Percentiles rank a stretch among this genome's conserved stretches.
Evolutionary conservation across 805 yeast genomes (phyloP).

Genomic region (Lipomyces orientalis): DNA sequence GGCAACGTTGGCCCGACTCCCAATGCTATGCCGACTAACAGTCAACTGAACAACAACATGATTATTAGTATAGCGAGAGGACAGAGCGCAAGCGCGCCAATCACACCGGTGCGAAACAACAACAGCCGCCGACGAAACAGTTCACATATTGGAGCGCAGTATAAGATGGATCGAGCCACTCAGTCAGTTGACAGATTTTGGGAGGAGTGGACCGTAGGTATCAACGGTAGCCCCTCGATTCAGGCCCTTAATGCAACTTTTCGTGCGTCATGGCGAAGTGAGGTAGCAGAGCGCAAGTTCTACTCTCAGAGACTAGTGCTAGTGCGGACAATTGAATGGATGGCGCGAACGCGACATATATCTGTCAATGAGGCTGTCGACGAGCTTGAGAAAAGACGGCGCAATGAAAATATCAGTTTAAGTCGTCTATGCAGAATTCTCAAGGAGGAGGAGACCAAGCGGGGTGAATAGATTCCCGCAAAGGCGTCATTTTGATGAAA

Average conservation of each 20-base stretch:
- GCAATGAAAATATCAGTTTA: conserved; percentile 30
- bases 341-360: conserved; percentile 27
- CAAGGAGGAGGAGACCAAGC: conserved; percentile 33
- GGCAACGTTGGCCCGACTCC: conserved; percentile 5
- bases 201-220: conserved; percentile 51
- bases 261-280: conserved; percentile 52
- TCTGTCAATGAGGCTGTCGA: conserved; percentile 33
- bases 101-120: conserved; percentile 23
- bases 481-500: not conserved
- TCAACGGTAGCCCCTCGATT: conserved; percentile 52
- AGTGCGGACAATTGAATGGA: conserved; percentile 36
- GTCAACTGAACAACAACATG: conserved; percentile 24
- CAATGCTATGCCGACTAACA: not conserved
- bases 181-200: conserved; percentile 40
- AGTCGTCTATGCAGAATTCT: conserved; percentile 33
- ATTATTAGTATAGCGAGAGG: conserved; percentile 14
- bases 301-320: conserved; percentile 36
- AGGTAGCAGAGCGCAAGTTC: conserved; percentile 39
- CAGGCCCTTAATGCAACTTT: conserved; percentile 50
- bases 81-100: conserved; percentile 24
- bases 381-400: conserved; percentile 34
- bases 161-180: conserved; percentile 36
- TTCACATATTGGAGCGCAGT: conserved; percentile 20
- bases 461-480: conserved; percentile 15
- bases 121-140: conserved; percentile 7